Percentiles rank a stretch among this genome's conserved stretches.
Conservation (phyloP, 2,329 filamentous ascomycete species). For the Cladophialophora yegresii region DNA sequence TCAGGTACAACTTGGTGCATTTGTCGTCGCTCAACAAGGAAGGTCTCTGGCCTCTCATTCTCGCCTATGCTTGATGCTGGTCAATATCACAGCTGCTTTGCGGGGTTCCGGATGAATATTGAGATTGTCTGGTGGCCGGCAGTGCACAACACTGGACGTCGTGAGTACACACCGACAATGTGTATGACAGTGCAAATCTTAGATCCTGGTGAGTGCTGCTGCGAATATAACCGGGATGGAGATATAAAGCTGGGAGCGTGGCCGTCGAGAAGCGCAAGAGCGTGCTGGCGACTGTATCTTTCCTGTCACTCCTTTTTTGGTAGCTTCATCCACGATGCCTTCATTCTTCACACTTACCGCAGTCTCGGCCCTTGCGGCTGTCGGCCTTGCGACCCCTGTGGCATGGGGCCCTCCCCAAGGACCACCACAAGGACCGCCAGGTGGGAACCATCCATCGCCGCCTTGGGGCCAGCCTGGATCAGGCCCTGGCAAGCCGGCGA, state of each 20-base stretch:
- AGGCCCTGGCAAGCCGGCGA: neutral
- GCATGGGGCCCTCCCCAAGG: conserved; percentile 1
- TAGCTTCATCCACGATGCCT: conserved; percentile 11
- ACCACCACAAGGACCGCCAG: conserved; percentile 7
- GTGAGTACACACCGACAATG: neutral
- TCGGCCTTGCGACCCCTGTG: conserved; percentile 15
- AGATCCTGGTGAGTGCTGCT: conserved; percentile 14
- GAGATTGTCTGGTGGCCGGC: conserved; percentile 15
- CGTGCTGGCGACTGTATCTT: neutral
- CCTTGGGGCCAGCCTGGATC: conserved; percentile 6
- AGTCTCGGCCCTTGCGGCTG: conserved; percentile 11
- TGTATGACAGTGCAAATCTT: conserved; percentile 10
- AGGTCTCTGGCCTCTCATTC: conserved; percentile 10
- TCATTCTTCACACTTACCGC: conserved; percentile 8
- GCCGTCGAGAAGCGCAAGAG: conserved; percentile 2
- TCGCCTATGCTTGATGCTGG: conserved; percentile 10
- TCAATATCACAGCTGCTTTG: conserved; percentile 2
- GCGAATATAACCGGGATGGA: conserved; percentile 14
- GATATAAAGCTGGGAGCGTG: conserved; percentile 11
- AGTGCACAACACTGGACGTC: neutral
- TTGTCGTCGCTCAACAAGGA: conserved; percentile 18
- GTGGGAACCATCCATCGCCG: conserved; percentile 10
- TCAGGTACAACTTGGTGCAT: conserved; percentile 8
- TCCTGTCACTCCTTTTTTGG: neutral
- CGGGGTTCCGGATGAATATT: conserved; percentile 25